phyloP scores from a whole-genome alignment of 2,329 filamentous ascomycete species.

The Xenoacremonium recifei region DNA sequence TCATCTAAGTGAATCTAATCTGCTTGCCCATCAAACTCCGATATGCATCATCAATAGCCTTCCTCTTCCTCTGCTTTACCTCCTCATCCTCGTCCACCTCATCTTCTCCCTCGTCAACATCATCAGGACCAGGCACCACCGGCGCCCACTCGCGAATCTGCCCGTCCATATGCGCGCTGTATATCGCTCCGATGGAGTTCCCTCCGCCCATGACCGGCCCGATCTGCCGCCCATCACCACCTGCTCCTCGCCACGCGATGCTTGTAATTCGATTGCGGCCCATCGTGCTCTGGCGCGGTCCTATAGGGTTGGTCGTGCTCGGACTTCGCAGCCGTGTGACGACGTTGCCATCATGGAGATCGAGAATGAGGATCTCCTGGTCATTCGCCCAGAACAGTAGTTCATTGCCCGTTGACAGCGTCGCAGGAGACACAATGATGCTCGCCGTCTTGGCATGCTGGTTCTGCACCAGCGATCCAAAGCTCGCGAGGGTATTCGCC shows the following conservation, averaged over 20 bases:
- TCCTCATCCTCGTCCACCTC: constrained; percentile 42
- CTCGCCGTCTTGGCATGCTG: constrained; percentile 58
- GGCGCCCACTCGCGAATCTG: constrained; percentile 79
- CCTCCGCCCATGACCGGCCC: constrained; percentile 60
- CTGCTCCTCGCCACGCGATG: constrained; percentile 68
- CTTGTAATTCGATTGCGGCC: constrained; percentile 69
- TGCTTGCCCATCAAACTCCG: constrained; percentile 70
- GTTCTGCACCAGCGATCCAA: constrained; percentile 81
- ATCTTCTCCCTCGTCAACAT: constrained; percentile 48
- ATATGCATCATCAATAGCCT: constrained; percentile 78
- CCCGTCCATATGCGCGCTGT: constrained; percentile 81
- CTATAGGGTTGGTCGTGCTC: constrained; percentile 48
- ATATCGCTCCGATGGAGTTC: constrained; percentile 58
- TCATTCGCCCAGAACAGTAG: constrained; percentile 80
- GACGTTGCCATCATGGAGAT: constrained; percentile 73
- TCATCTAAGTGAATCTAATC: constrained; percentile 63
- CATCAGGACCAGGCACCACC: constrained; percentile 48
- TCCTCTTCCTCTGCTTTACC: constrained; percentile 62
- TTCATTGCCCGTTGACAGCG: constrained; percentile 57
- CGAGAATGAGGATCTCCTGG: constrained; percentile 75
- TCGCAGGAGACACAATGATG: constrained; percentile 63
- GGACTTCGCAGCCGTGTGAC: constrained; percentile 69
- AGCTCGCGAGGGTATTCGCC: constrained; percentile 84
- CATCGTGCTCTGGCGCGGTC: constrained; percentile 46
- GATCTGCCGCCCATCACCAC: constrained; percentile 56